A percentile compares a stretch with the other conserved stretches of the same genome.
These are phyloP conservation scores for Apiosordaria backusii DNA, from an alignment of 495 filamentous ascomycete genomes.

Conservation along the genomic window DNA sequence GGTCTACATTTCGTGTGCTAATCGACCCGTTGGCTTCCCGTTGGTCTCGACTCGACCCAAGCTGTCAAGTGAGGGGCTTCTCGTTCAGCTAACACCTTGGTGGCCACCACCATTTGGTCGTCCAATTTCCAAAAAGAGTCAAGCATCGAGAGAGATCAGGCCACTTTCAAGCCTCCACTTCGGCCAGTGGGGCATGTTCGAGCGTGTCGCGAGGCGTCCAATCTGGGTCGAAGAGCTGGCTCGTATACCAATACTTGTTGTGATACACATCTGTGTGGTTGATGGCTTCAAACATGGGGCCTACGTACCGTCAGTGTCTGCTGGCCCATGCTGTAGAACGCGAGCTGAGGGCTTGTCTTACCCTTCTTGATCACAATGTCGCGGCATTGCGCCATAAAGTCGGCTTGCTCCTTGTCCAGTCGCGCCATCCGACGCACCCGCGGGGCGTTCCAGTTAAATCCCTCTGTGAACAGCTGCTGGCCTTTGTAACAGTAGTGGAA, in stretches of 20 bases:
- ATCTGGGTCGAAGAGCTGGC: constrained; percentile 38
- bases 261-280: constrained; percentile 35
- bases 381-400: constrained; percentile 34
- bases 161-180: constrained; percentile 22
- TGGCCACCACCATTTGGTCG: constrained; percentile 11
- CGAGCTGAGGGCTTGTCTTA: constrained; percentile 11
- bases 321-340: not conserved
- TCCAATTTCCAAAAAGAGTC: constrained; percentile 3
- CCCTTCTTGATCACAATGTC: constrained; percentile 28
- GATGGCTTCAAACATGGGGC: constrained; percentile 24
- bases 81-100: constrained; percentile 11
- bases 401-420: constrained; percentile 33
- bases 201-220: constrained; percentile 38
- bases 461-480: constrained; percentile 31
- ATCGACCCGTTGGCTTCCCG: constrained; percentile 20
- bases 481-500: constrained; percentile 44
- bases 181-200: constrained; percentile 32
- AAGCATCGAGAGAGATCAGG: constrained; percentile 19
- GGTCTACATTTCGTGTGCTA: constrained; percentile 25
- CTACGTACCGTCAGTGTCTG: constrained; percentile 12
- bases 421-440: constrained; percentile 35
- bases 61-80: constrained; percentile 25
- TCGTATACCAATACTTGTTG: constrained; percentile 36
- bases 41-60: constrained; percentile 16
- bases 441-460: constrained; percentile 34